phyloP scores from a whole-genome alignment of 2,329 filamentous ascomycete genomes.

The Lachnum nothofagi region DNA sequence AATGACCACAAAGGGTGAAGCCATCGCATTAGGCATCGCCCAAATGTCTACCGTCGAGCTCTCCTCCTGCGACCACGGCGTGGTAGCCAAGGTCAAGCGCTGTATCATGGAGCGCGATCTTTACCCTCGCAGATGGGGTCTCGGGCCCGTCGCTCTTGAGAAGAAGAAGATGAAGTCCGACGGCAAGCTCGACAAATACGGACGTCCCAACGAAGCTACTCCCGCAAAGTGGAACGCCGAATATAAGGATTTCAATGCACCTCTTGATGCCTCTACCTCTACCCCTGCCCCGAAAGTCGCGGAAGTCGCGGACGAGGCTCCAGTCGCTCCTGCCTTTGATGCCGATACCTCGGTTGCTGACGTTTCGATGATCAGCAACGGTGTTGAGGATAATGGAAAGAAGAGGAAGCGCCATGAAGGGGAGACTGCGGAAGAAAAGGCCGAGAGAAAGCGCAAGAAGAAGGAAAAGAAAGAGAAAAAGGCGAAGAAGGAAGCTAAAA shows the following conservation, averaged over 20 bases:
- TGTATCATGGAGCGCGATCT: constrained; percentile 99
- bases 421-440: constrained; percentile 64
- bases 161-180: constrained; percentile 99
- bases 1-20: constrained; percentile 99
- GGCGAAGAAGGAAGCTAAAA: constrained; percentile 41
- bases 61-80: constrained; percentile 92
- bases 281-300: constrained; percentile 40
- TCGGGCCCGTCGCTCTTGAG: constrained; percentile 86
- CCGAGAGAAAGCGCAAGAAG: constrained; percentile 45
- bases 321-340: constrained; percentile 35
- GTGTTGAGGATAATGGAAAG: constrained; percentile 56
- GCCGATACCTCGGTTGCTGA: constrained; percentile 33
- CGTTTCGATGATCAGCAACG: constrained; percentile 44
- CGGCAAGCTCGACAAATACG: constrained; percentile 97
- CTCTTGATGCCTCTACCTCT: constrained; percentile 38
- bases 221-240: constrained; percentile 87
- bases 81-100: constrained; percentile 97
- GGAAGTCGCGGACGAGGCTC: constrained; percentile 35
- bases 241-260: constrained; percentile 82
- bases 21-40: constrained; percentile 90
- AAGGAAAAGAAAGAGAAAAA: constrained; percentile 50
- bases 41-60: constrained; percentile 98
- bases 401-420: constrained; percentile 79
- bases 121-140: constrained; percentile 93
- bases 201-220: constrained; percentile 84